Evolutionary conservation across 345 rosid species (phyloP), one percentile per base, ranked within the genome.

Genomic region (Geranium rotundifolium): DNA sequence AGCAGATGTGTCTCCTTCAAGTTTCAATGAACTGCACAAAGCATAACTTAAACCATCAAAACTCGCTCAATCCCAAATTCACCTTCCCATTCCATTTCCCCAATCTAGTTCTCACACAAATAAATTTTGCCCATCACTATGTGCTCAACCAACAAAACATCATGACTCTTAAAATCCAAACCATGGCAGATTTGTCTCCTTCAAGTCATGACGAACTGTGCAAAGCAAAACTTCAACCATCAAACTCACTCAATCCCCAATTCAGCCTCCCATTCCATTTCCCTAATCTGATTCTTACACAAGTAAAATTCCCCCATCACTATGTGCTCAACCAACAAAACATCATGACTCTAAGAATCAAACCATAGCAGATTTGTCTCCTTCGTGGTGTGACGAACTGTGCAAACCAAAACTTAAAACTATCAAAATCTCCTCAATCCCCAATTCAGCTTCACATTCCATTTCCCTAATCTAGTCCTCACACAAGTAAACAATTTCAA

Each of bases 11-110:
- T 79, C 82, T 55, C 59, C 72, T 58, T 62, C 66, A 29, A 31
- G 19, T 65, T 61, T 72, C 5, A 80, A 64, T 19, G 80, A 68
- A 76, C 92, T 86, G 80, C 56, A 9, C 15, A 56, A 59, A 63
- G 18, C 60, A 49, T 64, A 56, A 34, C 9, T 19, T 57, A 31
- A 13, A 49, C 17, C 20, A 72, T 39, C 19, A 29, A 7, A 56
- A 54, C 5, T 7, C 1, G 19, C 57, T 17, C 57, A 54, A 16
- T 16, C 62, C 0, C 62, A 62, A 17, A 17, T 34, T 23, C 18
- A 41, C 41, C 19, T 16, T 58, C n/a, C 37, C 30, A 41, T 19
- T n/a, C 20, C 56, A 9, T 19, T 4, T 50, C n/a, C n/a, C n/a
- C n/a, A n/a, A 34, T 34, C 56, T 57, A 39, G 66, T 20, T 19